Evolutionary conservation across 1,139 yeast species (phyloP).

Genomic region (Hansenula lynferdii): DNA sequence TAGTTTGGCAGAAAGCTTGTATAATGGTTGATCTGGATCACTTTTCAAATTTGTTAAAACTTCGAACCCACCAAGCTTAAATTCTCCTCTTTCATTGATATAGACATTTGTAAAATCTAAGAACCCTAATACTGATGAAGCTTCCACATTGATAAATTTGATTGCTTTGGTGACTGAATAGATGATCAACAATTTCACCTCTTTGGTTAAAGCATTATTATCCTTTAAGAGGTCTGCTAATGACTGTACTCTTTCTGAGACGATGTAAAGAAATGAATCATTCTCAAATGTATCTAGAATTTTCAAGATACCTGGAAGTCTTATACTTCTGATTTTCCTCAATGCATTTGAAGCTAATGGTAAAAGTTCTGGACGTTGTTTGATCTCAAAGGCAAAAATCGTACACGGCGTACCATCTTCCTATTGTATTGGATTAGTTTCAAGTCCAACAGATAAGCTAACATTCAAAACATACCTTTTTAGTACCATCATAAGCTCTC

Average conservation of each 20-base stretch:
- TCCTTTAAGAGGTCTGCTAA: constrained; percentile 34
- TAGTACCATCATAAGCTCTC: constrained; percentile 36
- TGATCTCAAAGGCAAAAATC: constrained; percentile 58
- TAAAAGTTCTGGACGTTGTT: constrained; percentile 30
- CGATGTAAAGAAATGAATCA: constrained; percentile 61
- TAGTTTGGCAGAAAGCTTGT: constrained; percentile 19
- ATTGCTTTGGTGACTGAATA: constrained; percentile 52
- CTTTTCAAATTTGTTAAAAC: constrained; percentile 47
- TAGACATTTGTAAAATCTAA: constrained; percentile 53
- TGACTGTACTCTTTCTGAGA: constrained; percentile 77
- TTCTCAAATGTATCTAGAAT: constrained; percentile 63
- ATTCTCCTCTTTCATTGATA: constrained; percentile 68
- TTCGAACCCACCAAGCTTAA: constrained; percentile 86
- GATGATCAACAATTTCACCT: constrained; percentile 53
- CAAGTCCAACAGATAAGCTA: no score
- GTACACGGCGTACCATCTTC: constrained; percentile 40
- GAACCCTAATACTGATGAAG: constrained; percentile 63
- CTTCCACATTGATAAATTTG: constrained; percentile 58
- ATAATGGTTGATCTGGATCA: constrained; percentile 47
- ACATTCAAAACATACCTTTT: constrained; percentile 26
- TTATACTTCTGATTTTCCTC: constrained; percentile 59
- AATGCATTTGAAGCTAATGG: constrained; percentile 60
- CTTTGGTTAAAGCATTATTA: constrained; percentile 25
- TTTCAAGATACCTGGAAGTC: constrained; percentile 73
- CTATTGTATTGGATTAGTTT: constrained; percentile 4